A percentile compares a stretch with the other conserved stretches of the same genome.
Evolutionary conservation across 179 eudicot species (phyloP).

Genomic region (Heliamphora pulchella): DNA sequence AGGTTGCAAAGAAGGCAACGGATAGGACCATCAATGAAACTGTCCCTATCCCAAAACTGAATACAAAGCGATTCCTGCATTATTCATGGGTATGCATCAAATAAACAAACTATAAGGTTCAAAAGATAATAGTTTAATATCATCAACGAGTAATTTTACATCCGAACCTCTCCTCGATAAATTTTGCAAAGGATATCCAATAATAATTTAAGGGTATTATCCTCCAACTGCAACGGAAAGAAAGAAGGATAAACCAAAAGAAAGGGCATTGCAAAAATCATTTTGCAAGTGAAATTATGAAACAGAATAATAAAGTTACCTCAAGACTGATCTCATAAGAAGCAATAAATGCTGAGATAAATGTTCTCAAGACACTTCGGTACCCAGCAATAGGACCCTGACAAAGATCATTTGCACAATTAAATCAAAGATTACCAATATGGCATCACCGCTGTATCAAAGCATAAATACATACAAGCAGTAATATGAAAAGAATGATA

Average conservation of each 20-base stretch:
- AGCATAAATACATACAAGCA: background rate
- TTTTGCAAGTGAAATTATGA: background rate
- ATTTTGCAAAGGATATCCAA: conserved; percentile 70
- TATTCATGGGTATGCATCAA: conserved; percentile 10
- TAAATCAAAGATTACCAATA: conserved; percentile 3
- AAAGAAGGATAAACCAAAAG: conserved; percentile 15
- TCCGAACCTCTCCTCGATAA: conserved; percentile 88
- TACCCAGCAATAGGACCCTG: conserved; percentile 87
- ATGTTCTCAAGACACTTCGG: conserved; percentile 82
- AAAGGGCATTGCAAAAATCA: background rate
- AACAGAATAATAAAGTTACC: conserved; percentile 33
- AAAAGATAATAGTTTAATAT: background rate
- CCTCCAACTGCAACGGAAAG: conserved; percentile 55
- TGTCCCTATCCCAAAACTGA: conserved; percentile 93
- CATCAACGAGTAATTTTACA: background rate
- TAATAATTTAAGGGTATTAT: conserved; percentile 55
- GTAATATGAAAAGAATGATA: background rate
- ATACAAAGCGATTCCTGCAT: conserved; percentile 91
- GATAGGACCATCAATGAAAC: conserved; percentile 89
- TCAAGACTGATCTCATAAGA: conserved; percentile 89
- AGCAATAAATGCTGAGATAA: conserved; percentile 87
- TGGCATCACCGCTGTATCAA: background rate
- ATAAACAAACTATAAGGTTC: conserved; percentile 6
- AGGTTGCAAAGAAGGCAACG: conserved; percentile 79
- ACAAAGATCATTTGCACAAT: conserved; percentile 10